These are phyloP conservation scores for Themeda triandra DNA, from an alignment of 176 grass and related monocot genomes.

Conservation along the genomic window DNA sequence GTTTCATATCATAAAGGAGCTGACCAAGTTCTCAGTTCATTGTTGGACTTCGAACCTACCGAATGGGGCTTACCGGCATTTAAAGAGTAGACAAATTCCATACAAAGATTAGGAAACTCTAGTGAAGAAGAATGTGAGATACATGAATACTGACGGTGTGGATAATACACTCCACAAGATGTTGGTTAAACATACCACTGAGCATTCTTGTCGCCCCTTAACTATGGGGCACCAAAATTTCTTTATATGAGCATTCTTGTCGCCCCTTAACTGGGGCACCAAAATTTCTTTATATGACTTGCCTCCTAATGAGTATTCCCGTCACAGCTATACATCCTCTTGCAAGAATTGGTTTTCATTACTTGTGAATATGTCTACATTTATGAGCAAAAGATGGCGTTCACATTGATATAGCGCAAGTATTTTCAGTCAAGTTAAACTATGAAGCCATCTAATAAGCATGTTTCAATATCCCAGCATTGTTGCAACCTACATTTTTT, in stretches of 20 bases:
- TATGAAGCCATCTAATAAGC: too few relatives aligned
- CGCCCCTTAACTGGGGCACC: conserved; percentile 8
- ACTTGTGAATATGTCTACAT: neutral
- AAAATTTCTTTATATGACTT: neutral
- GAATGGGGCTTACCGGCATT: conserved; percentile 85
- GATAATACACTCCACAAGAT: neutral
- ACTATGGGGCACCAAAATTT: conserved; percentile 4
- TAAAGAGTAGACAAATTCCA: conserved; percentile 28
- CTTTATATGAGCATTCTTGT: conserved; percentile 27
- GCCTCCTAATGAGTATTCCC: neutral
- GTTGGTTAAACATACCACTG: neutral
- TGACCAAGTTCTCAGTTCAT: conserved; percentile 77
- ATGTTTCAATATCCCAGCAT: neutral
- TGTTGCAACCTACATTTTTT: neutral
- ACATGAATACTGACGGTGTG: neutral
- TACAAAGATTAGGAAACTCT: neutral
- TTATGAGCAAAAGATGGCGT: neutral
- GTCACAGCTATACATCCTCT: neutral
- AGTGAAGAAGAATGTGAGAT: neutral
- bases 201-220: conserved; percentile 29
- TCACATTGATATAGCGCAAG: neutral
- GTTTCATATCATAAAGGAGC: conserved; percentile 80
- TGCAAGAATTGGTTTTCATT: neutral
- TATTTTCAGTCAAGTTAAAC: neutral
- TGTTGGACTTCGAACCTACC: conserved; percentile 61